A percentile compares a stretch with the other conserved stretches of the same genome.
Evolutionary conservation across 2,329 filamentous ascomycete species (phyloP).

Genomic region (Arthrobotrys musiformis): DNA sequence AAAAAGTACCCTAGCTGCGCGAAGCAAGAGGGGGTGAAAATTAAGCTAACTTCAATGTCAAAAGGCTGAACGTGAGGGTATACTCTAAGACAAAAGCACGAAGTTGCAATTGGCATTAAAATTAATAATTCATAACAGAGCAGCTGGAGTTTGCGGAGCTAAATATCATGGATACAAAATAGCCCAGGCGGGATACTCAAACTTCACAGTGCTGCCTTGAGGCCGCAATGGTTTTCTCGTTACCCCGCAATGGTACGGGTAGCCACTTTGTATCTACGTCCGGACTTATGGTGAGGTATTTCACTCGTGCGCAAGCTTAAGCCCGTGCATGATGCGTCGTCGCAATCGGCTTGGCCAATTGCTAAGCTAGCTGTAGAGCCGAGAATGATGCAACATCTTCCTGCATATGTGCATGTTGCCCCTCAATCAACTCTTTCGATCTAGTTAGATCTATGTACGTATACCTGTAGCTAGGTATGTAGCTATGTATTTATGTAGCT

Average conservation of each 20-base stretch:
- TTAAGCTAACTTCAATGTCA: not conserved
- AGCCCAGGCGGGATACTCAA: not conserved
- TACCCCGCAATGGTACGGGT: not conserved
- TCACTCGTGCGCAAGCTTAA: not conserved
- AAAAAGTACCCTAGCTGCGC: too few relatives aligned
- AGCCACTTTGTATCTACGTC: not conserved
- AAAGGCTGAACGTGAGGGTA: not conserved
- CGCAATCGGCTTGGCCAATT: not conserved
- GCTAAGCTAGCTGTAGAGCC: not conserved
- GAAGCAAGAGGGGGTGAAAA: too few relatives aligned
- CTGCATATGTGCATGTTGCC: too few relatives aligned
- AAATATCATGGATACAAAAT: too few relatives aligned
- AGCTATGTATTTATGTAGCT: not conserved
- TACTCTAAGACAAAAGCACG: not conserved
- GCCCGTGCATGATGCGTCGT: not conserved
- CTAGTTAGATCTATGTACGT: too few relatives aligned
- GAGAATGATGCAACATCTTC: not conserved
- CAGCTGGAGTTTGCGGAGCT: too few relatives aligned
- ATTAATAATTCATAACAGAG: too few relatives aligned
- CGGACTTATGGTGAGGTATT: not conserved
- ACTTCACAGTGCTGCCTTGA: not conserved
- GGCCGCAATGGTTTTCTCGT: not conserved
- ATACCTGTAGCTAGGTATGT: too few relatives aligned
- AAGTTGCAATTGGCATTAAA: too few relatives aligned
- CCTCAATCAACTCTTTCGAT: not conserved